Evolutionary conservation across 2,329 filamentous ascomycete genomes (phyloP), one percentile per base, ranked within the genome.

Genomic region (Fusarium sp.): DNA sequence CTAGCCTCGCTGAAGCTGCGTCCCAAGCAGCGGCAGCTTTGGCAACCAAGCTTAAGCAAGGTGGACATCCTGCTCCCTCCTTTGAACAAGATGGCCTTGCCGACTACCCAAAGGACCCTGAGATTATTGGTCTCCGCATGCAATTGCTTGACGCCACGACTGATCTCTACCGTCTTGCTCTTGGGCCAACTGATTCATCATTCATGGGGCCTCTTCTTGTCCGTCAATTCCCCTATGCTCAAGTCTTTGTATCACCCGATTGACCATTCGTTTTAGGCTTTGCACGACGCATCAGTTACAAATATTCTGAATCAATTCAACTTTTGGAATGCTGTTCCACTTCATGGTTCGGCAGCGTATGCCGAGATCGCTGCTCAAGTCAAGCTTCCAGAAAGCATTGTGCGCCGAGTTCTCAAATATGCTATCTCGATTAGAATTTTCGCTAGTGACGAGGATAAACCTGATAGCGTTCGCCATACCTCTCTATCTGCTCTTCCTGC

Each of bases 351-450:
- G 2, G 72, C 69, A 23, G 67, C 62, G 3, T 69, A 67, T 35
- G 40, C 49, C 6, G 69, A 76, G 18, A 71, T 77, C 17, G 78
- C 83, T 11, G 58, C 76, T 26, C 74, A 73, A 17, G 78, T 80
- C 3, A 76, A 75, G 5, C 80, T 85, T 6, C 83, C 82, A 0
- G 75, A 79, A 56, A 77, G 78, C 17, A 75, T 82, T 15, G 79
- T 81, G 13, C 74, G 75, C n/a, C 80, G 82, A 14, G 60, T 84
- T 17, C 64, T 84, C 45, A 74, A 78, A 44, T 79, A 83, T 69
- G 80, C 78, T 14, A 76, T 79, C 7, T 78, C 80, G 7, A 75
- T 81, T 15, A 80, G 81, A 23, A 71, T 83, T 40, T 84, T 83
- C 41, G 61, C 50, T 8, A 37, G n/a, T 9, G 52, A 27, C 8